Evolutionary conservation across 2,329 filamentous ascomycete genomes (phyloP).

Genomic region (Aphanocladium album): DNA sequence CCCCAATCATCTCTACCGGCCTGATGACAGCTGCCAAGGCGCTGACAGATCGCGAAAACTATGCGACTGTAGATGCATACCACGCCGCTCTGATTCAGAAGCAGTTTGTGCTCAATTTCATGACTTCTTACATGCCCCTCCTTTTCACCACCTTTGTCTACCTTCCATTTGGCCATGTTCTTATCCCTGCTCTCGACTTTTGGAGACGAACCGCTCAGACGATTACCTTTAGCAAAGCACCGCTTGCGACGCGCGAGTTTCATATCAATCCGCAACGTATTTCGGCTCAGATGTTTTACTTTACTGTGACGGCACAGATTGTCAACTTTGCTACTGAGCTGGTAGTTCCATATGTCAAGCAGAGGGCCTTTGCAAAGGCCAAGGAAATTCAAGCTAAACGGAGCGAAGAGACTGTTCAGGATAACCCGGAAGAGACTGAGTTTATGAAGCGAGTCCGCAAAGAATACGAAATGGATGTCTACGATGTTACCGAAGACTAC

Average conservation of each 20-base stretch:
- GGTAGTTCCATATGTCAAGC: constrained; percentile 79
- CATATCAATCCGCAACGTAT: constrained; percentile 78
- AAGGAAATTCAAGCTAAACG: constrained; percentile 65
- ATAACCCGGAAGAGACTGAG: constrained; percentile 69
- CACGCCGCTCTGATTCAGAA: constrained; percentile 83
- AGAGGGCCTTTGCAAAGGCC: constrained; percentile 70
- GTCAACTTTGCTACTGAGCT: constrained; percentile 83
- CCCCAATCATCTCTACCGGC: constrained; percentile 71
- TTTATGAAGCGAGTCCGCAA: constrained; percentile 79
- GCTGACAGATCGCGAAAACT: constrained; percentile 84
- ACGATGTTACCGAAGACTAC: constrained; percentile 87
- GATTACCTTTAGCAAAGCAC: constrained; percentile 70
- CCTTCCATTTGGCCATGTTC: constrained; percentile 78
- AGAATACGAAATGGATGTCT: constrained; percentile 75
- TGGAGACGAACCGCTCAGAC: constrained; percentile 70
- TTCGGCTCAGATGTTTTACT: constrained; percentile 90
- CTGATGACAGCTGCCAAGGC: constrained; percentile 71
- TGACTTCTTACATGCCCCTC: constrained; percentile 90
- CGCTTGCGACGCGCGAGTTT: constrained; percentile 62
- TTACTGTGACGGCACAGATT: constrained; percentile 88
- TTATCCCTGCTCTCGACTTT: constrained; percentile 81
- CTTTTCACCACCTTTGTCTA: constrained; percentile 92
- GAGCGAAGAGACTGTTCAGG: constrained; percentile 44
- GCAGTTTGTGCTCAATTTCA: constrained; percentile 93
- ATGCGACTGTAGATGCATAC: constrained; percentile 78